Conservation (phyloP, 2,329 filamentous ascomycete species). For the Aspergillus sp. region DNA sequence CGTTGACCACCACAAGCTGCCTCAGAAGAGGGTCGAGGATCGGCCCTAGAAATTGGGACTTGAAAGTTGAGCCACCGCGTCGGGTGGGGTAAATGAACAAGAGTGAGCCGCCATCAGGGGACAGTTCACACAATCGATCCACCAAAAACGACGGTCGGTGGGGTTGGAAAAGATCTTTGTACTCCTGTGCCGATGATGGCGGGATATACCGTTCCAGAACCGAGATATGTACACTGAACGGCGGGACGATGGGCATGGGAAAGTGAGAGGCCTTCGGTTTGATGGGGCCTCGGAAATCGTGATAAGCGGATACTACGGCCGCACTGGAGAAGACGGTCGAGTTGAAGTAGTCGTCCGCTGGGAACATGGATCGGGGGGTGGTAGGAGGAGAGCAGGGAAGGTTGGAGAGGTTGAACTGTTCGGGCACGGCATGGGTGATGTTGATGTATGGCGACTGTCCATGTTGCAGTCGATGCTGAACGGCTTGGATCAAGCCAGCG, state of each 20-base stretch:
- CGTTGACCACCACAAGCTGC: constrained; percentile 58
- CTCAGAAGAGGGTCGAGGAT: constrained; percentile 62
- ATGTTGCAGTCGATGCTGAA: constrained; percentile 53
- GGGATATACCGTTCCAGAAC: constrained; percentile 67
- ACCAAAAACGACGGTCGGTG: constrained; percentile 58
- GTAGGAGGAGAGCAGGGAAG: constrained; percentile 63
- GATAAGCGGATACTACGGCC: constrained; percentile 59
- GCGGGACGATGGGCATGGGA: constrained; percentile 59
- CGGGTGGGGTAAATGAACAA: constrained; percentile 64
- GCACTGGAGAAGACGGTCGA: constrained; percentile 62
- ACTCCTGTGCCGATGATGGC: constrained; percentile 59
- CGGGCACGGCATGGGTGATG: constrained; percentile 63
- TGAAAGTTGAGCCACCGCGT: constrained; percentile 58
- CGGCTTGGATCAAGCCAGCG: constrained; percentile 53
- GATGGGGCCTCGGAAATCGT: constrained; percentile 52
- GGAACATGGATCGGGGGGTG: constrained; percentile 51
- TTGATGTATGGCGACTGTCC: constrained; percentile 61
- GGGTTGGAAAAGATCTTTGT: constrained; percentile 57
- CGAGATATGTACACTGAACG: constrained; percentile 59
- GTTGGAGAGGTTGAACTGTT: constrained; percentile 61
- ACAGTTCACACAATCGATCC: constrained; percentile 61
- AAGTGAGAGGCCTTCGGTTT: constrained; percentile 42
- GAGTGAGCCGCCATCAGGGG: constrained; percentile 56
- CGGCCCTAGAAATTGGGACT: constrained; percentile 59
- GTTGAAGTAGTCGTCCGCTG: constrained; percentile 62